phyloP scores from a whole-genome alignment of 306 rosid species.

The Castanea crenata region DNA sequence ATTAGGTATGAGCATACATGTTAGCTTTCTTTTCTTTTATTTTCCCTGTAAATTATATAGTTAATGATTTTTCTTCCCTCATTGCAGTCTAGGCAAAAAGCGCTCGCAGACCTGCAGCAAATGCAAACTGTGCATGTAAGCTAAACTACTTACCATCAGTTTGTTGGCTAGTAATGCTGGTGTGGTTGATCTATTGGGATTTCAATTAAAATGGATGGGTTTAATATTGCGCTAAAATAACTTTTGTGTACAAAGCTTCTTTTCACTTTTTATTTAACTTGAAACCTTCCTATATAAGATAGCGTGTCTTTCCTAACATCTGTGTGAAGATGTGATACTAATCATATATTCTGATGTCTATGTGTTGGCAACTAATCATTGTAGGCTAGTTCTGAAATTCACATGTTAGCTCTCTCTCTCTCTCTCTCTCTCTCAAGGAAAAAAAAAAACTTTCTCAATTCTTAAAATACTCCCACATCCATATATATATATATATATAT shows the following conservation, averaged over 20 bases:
- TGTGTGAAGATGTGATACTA: not conserved
- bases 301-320: too few species aligned
- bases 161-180: not conserved
- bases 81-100: slow-evolving; percentile 87
- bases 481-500: too few species aligned
- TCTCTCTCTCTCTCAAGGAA: too few species aligned
- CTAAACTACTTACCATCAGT: not conserved
- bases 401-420: not conserved
- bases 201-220: not conserved
- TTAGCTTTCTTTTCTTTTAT: not conserved
- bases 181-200: not conserved
- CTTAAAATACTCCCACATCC: not conserved
- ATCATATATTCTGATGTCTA: not conserved
- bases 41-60: not conserved
- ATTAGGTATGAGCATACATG: not conserved
- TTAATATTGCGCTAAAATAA: not conserved
- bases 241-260: too few species aligned
- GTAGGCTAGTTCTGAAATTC: too few species aligned
- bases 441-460: not conserved
- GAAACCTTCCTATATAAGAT: too few species aligned
- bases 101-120: slow-evolving; percentile 83
- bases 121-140: slow-evolving; percentile 88
- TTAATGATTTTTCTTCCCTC: not conserved
- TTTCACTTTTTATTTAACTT: too few species aligned
- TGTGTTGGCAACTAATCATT: not conserved